Conservation (phyloP, 2,329 filamentous ascomycete species). For the Neofusicoccum sp. region DNA sequence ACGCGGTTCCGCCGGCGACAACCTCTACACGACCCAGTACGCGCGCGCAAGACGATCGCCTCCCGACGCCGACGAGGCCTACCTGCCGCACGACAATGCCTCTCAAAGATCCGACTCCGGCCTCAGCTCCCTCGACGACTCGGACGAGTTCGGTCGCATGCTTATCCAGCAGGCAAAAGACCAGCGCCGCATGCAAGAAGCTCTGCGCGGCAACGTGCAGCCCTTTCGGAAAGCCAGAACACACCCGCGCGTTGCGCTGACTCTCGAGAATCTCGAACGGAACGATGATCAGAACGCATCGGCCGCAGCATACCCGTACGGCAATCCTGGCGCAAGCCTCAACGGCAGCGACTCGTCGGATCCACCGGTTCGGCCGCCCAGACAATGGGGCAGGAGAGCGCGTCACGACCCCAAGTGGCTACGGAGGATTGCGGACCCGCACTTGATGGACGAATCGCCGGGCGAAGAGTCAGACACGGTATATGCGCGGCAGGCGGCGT, state of each 20-base stretch:
- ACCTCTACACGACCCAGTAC: not conserved
- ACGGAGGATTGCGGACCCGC: slow-evolving; percentile 11
- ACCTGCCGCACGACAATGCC: not conserved
- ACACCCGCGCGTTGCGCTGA: slow-evolving; percentile 43
- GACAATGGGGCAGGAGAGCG: slow-evolving; percentile 52
- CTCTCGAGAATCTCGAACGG: slow-evolving; percentile 47
- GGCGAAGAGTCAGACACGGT: not conserved
- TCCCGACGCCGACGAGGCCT: not conserved
- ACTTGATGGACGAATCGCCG: not conserved
- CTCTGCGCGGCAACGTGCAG: slow-evolving; percentile 34
- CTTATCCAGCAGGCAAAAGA: slow-evolving; percentile 50
- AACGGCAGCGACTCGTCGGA: slow-evolving; percentile 43
- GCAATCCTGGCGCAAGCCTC: slow-evolving; percentile 34
- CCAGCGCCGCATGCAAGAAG: slow-evolving; percentile 42
- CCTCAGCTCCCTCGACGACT: slow-evolving; percentile 45
- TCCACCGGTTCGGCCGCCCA: slow-evolving; percentile 48
- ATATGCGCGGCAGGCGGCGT: slow-evolving; percentile 3
- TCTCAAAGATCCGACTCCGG: slow-evolving; percentile 30
- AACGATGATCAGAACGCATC: slow-evolving; percentile 31
- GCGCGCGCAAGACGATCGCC: too few species aligned
- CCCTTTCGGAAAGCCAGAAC: slow-evolving; percentile 49
- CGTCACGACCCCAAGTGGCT: slow-evolving; percentile 28
- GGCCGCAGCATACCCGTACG: not conserved
- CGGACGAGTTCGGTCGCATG: slow-evolving; percentile 49
- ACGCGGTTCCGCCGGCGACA: not conserved